These are phyloP conservation scores for Oleoguttula mirabilis DNA, from an alignment of 495 filamentous ascomycete species.

Conservation along the genomic window DNA sequence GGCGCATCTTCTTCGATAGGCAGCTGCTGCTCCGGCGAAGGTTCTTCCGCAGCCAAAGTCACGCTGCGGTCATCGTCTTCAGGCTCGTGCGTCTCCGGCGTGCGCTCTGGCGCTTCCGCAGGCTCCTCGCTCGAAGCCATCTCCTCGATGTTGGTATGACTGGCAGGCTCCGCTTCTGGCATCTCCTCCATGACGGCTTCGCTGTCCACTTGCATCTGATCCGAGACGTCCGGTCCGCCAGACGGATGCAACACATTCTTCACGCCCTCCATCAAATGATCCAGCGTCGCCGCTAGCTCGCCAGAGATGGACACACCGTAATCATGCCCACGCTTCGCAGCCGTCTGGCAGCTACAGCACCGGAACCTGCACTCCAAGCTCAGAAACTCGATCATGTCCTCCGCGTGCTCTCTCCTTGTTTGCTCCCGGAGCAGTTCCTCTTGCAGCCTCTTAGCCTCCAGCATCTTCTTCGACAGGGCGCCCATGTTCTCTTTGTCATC, in stretches of 20 bases:
- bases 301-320: background rate
- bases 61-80: conserved; percentile 8
- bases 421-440: conserved; percentile 55
- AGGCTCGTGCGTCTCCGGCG: background rate
- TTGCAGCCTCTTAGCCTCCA: conserved; percentile 43
- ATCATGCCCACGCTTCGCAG: conserved; percentile 36
- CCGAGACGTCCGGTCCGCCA: background rate
- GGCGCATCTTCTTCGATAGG: conserved; percentile 2
- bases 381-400: conserved; percentile 69
- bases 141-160: too few relatives aligned
- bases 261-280: conserved; percentile 23
- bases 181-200: background rate
- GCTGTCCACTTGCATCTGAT: conserved; percentile 15
- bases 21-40: background rate
- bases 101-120: background rate
- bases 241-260: conserved; percentile 14
- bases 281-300: conserved; percentile 18
- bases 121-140: too few relatives aligned
- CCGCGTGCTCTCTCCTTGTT: conserved; percentile 50
- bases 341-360: conserved; percentile 53
- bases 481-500: conserved; percentile 33
- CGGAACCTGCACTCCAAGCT: conserved; percentile 67
- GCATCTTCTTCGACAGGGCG: conserved; percentile 15
- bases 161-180: background rate
- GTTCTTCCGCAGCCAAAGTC: conserved; percentile 9